Percentiles rank a stretch among this genome's conserved stretches.
Evolutionary conservation across 176 grass and related monocot genomes (phyloP).

Genomic region (Hsuehochloa calcarea): DNA sequence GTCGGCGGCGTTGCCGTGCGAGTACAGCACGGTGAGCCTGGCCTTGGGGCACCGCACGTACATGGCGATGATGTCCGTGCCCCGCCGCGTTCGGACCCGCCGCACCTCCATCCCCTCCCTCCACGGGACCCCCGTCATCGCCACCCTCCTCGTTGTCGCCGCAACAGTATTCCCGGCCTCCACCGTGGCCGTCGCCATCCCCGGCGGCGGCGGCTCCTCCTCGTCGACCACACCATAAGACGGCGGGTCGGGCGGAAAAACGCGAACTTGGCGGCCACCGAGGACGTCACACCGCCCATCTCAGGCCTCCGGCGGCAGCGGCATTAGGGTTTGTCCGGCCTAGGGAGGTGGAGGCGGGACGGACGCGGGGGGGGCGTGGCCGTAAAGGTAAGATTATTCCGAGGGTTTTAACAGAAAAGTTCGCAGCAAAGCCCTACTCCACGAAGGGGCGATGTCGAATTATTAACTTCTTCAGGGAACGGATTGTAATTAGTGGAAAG

Average conservation of each 20-base stretch:
- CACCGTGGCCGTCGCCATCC: neutral
- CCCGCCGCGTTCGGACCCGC: slow-evolving; percentile 58
- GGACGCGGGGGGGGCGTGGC: neutral
- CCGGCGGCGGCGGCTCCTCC: slow-evolving; percentile 35
- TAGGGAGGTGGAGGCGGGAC: neutral
- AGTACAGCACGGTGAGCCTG: slow-evolving; percentile 79
- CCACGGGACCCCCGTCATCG: slow-evolving; percentile 41
- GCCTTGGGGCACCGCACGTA: slow-evolving; percentile 59
- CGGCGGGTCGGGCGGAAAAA: slow-evolving; percentile 77
- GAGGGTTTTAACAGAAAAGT: slow-evolving; percentile 17
- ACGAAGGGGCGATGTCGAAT: neutral
- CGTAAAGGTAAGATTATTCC: neutral
- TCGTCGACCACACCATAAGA: slow-evolving; percentile 55
- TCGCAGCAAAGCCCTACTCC: neutral
- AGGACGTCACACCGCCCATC: slow-evolving; percentile 86
- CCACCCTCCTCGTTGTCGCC: slow-evolving; percentile 27
- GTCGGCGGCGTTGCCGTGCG: slow-evolving; percentile 92
- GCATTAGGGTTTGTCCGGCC: slow-evolving; percentile 35
- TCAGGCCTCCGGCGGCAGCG: slow-evolving; percentile 13
- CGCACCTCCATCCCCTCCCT: slow-evolving; percentile 65
- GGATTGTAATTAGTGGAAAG: neutral
- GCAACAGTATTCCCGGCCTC: neutral
- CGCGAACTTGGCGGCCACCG: slow-evolving; percentile 75
- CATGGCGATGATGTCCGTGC: slow-evolving; percentile 68
- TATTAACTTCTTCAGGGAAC: neutral